These are phyloP conservation scores for Eucommia ulmoides DNA, from an alignment of 257 asterid species.

Conservation along the genomic window DNA sequence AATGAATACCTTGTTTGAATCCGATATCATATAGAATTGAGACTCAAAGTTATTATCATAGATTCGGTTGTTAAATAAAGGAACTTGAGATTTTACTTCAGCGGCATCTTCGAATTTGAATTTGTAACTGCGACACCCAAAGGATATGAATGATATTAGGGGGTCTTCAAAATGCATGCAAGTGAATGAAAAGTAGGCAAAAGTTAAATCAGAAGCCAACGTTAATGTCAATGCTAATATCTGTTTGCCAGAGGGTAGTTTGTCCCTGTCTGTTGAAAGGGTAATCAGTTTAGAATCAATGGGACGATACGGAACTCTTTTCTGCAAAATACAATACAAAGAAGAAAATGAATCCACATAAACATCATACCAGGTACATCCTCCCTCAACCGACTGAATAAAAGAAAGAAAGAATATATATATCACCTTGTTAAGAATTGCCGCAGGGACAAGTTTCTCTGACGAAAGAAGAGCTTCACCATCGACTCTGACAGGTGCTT, in stretches of 20 bases:
- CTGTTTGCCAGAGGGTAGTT: conserved; percentile 85
- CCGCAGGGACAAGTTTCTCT: conserved; percentile 81
- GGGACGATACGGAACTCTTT: conserved; percentile 81
- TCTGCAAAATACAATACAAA: conserved; percentile 36
- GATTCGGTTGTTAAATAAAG: conserved; percentile 84
- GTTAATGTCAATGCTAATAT: conserved; percentile 64
- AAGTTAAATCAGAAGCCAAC: conserved; percentile 34
- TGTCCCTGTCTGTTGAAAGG: conserved; percentile 80
- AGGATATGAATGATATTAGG: conserved; percentile 15
- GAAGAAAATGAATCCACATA: too few relatives aligned
- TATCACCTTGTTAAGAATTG: conserved; percentile 67
- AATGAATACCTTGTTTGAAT: conserved; percentile 91
- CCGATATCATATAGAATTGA: conserved; percentile 95
- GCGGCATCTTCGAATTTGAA: conserved; percentile 80
- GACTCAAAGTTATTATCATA: conserved; percentile 94
- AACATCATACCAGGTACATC: too few relatives aligned
- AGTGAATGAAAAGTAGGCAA: conserved; percentile 1
- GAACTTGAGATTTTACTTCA: conserved; percentile 78
- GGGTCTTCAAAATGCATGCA: not conserved
- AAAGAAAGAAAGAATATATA: too few relatives aligned
- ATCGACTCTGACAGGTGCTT: conserved; percentile 79
- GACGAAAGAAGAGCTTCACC: conserved; percentile 76
- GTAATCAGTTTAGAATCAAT: conserved; percentile 66
- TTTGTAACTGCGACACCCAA: conserved; percentile 64
- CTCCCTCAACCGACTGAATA: too few relatives aligned